A percentile compares a stretch with the other conserved stretches of the same genome.
Conservation (phyloP, 2,329 filamentous ascomycete genomes). For the Colletotrichum cordylinicola region DNA sequence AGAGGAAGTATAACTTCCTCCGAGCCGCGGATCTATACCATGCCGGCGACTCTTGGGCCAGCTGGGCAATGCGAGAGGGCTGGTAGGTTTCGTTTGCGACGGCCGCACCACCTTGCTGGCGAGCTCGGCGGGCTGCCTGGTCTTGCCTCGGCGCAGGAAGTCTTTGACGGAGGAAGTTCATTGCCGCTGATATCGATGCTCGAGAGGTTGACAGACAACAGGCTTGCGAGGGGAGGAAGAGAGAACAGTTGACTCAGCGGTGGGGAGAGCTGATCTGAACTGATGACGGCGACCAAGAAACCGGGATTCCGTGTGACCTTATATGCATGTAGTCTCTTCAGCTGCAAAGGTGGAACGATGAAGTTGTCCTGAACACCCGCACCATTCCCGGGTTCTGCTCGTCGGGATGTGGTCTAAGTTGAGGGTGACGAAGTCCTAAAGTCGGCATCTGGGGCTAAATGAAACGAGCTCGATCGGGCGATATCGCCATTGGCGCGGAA, state of each 20-base stretch:
- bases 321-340: not conserved
- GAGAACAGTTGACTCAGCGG: not conserved
- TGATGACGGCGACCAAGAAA: not conserved
- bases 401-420: not conserved
- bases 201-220: not conserved
- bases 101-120: slow-evolving; percentile 16
- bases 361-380: not conserved
- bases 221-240: not conserved
- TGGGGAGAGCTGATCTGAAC: not conserved
- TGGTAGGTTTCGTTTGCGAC: slow-evolving; percentile 20
- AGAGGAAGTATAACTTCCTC: slow-evolving; percentile 34
- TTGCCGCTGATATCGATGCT: slow-evolving; percentile 1
- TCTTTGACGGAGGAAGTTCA: slow-evolving; percentile 28
- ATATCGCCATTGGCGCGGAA: slow-evolving; percentile 7
- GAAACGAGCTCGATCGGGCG: not conserved
- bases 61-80: slow-evolving; percentile 32
- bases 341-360: not conserved
- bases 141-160: slow-evolving; percentile 31
- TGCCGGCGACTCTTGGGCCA: slow-evolving; percentile 27
- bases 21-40: slow-evolving; percentile 37
- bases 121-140: slow-evolving; percentile 25
- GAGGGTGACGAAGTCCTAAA: not conserved
- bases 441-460: not conserved
- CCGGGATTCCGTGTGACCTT: not conserved
- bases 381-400: not conserved